Conservation (phyloP, 1,284 basidiomycete genomes). For the Uromyces viciae-fabae region DNA sequence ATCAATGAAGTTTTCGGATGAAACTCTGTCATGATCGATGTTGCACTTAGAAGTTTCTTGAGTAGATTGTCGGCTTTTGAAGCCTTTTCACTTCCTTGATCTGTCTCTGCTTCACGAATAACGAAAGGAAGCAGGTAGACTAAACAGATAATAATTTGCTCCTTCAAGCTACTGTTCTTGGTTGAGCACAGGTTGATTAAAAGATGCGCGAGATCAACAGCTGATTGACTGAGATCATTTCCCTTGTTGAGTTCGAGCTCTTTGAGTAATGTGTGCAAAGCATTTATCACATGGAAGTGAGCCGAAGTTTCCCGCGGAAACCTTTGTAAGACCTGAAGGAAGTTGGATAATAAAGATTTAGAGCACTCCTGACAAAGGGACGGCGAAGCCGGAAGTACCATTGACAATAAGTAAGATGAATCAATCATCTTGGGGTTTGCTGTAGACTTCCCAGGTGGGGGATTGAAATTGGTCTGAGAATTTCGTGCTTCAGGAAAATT, state of each 20-base stretch:
- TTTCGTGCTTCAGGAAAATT: constrained; percentile 8
- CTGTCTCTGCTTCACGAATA: not conserved
- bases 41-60: constrained; percentile 15
- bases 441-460: not conserved
- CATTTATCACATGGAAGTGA: constrained; percentile 41
- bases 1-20: not conserved
- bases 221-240: constrained; percentile 22
- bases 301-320: constrained; percentile 33
- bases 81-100: not conserved
- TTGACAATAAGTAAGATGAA: constrained; percentile 29
- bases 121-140: constrained; percentile 39
- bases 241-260: constrained; percentile 37
- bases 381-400: constrained; percentile 14
- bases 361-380: constrained; percentile 27
- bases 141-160: constrained; percentile 21
- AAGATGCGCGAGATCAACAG: constrained; percentile 7
- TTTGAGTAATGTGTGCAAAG: constrained; percentile 24
- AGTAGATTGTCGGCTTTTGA: not conserved
- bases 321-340: constrained; percentile 13
- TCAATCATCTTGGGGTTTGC: constrained; percentile 25
- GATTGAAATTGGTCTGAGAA: not conserved
- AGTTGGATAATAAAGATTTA: constrained; percentile 23
- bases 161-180: constrained; percentile 33
- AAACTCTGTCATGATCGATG: constrained; percentile 19
- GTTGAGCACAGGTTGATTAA: constrained; percentile 25